Base-by-base conservation (phyloP, 2,329 filamentous ascomycete genomes). In the Diaporthe batatas region DNA sequence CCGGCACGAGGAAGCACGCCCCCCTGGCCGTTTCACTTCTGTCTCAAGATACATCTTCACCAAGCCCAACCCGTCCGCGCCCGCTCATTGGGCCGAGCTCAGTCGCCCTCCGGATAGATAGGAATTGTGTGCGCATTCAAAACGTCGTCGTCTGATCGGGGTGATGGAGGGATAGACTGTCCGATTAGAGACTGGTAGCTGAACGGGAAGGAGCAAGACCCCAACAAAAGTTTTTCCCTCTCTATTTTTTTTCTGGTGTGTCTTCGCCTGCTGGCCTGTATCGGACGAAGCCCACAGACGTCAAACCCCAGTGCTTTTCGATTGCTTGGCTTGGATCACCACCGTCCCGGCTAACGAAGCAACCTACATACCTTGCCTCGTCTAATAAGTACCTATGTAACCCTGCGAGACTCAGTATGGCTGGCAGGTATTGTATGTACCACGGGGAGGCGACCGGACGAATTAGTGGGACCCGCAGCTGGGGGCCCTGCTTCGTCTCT, bases 11-110 rank as follows among this genome's bases (percentile, higher is more conserved):
- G 36, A 49, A 36, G 36, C 62, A 51, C 39, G 4, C 18, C 57
- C 70, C 62, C 51, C 39, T 59, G 53, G 57, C 55, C 44, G 73
- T 74, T 74, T 74, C 73, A 74, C 51, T 44, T 73, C 42, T 74
- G 73, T 74, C 73, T 74, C 73, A 68, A 68, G 64, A 54, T 25
- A 44, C 51, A 25, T 59, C 68, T 51, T 65, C 44, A 65, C 62
- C 16, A 65, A 32, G 21, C 44, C 62, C 29, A 36, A 12, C 62
- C 21, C 58, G 39, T 39, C 51, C 59, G 36, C 69, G 44, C 34
- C 25, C 42, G 49, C 55, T 72, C 34, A 59, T 72, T 62, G 62
- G 71, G 7, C 18, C 36, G 12, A 12, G 25, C 2, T 18, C 54
- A 39, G 2, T 8, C 44, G 18, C 18, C 44, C 36, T 44, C 62